Evolutionary conservation across 225 moss, liverwort and hornwort genomes (phyloP), one percentile per base, ranked within the genome.

Genomic region (Sphagnum tenellum): DNA sequence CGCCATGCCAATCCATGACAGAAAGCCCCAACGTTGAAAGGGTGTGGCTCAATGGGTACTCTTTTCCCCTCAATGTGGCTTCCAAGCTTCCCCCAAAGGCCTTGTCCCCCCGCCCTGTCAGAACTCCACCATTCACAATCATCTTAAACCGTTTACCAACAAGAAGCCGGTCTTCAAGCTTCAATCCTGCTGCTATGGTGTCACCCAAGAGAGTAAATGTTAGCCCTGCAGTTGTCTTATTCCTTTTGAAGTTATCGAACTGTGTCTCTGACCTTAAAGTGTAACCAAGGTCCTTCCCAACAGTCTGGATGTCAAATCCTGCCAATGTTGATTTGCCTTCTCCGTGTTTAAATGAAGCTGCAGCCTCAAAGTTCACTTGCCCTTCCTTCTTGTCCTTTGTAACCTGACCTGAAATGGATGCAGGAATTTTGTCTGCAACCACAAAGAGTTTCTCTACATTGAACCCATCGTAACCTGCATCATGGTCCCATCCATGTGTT

Each of bases 321-420:
- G 79, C 72, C 66, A 82, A 63, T 0, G 86, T 86, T 2, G 78
- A 75, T 66, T 82, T 82, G 2, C 82, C 82, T 75, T 86, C 86
- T 47, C 86, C 82, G 62, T 86, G 86, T 59, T 86, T 86, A 9
- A 82, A 9, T 3, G 86, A 80, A 3, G 86, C 82, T 44, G 86
- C 86, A 59, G 68, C 70, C 48, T 86, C 86, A 77, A 86, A 68
- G 8, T 77, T 86, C 11, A 86, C 13, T 47, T 82, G 82, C 0
- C 82, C 75, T 60, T 86, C 86, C 55, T 82, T 86, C 79, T 86
- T 86, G 69, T 86, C 86, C 69, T 86, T 86, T 47, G 82, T 86
- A 50, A 86, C 64, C 61, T 79, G 82, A 59, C 86, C 86, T 4
- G 86, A 86, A 1, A 86, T 69, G 10, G 79, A 82, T 4, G 73